Percentiles rank a stretch among this genome's conserved stretches.
Conservation (phyloP, 371 early-diverging fungal genomes). For the Mucor mucedo region DNA sequence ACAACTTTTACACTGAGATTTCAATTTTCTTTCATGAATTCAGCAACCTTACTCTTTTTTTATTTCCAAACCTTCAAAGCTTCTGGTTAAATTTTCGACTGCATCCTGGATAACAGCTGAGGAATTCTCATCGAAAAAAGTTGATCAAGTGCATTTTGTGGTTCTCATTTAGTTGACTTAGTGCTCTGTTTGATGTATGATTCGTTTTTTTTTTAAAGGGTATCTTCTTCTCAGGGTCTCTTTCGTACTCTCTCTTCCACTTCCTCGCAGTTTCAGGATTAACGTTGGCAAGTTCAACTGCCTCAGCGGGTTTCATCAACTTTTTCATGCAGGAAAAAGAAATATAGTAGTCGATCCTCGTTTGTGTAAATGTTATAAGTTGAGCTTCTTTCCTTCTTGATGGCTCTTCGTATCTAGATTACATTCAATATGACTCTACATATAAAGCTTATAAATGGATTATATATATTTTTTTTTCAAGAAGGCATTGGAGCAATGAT, state of each 20-base stretch:
- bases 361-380: too few species aligned
- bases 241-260: not conserved
- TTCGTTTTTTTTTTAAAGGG: constrained; percentile 14
- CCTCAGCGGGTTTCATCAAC: too few species aligned
- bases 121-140: constrained; percentile 14
- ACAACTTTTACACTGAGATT: constrained; percentile 16
- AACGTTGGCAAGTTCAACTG: too few species aligned
- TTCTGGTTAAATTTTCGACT: constrained; percentile 7
- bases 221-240: constrained; percentile 14
- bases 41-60: too few species aligned
- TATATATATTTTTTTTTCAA: too few species aligned
- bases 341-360: too few species aligned
- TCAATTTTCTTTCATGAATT: constrained; percentile 25
- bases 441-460: too few species aligned
- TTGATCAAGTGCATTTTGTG: constrained; percentile 6
- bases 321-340: too few species aligned
- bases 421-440: too few species aligned
- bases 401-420: too few species aligned
- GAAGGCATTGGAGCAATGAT: too few species aligned
- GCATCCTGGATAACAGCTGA: constrained; percentile 16
- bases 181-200: not conserved
- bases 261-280: constrained; percentile 4
- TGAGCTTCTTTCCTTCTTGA: too few species aligned
- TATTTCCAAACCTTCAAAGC: constrained; percentile 9
- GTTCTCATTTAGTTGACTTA: not conserved